These are phyloP conservation scores for Akanthomyces uredinophilus DNA, from an alignment of 2,329 filamentous ascomycete genomes.

Conservation along the genomic window DNA sequence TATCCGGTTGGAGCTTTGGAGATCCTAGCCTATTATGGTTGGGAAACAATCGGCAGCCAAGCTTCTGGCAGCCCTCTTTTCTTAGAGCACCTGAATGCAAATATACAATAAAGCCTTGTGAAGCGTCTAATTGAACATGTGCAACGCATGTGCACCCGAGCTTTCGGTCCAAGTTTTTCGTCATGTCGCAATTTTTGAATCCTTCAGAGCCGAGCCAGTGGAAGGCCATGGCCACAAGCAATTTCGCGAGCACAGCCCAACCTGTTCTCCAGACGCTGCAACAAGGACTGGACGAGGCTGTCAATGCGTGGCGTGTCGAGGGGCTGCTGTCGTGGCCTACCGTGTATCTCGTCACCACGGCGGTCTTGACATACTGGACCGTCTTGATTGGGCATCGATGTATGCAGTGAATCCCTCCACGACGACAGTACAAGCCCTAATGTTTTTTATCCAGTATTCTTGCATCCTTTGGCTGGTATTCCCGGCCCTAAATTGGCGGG, in stretches of 20 bases:
- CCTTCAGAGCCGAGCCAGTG: not conserved
- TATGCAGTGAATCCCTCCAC: not conserved
- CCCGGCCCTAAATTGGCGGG: not conserved
- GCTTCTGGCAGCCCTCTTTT: not conserved
- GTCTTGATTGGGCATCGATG: not conserved
- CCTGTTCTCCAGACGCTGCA: not conserved
- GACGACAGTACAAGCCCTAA: not conserved
- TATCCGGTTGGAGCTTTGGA: no score
- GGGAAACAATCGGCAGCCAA: not conserved
- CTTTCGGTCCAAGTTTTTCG: not conserved
- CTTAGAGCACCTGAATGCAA: not conserved
- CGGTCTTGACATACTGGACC: not conserved
- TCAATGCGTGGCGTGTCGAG: not conserved
- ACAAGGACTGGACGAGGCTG: not conserved
- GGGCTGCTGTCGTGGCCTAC: not conserved
- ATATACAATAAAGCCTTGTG: not conserved
- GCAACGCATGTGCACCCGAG: not conserved
- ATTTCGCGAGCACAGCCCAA: not conserved
- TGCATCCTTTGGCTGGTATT: conserved; percentile 1
- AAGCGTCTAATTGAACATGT: no score
- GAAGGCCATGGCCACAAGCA: not conserved
- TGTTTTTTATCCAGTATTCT: not conserved
- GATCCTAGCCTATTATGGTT: not conserved
- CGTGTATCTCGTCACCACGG: not conserved
- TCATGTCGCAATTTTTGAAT: not conserved